Percentiles rank a stretch among this genome's conserved stretches.
Conservation (phyloP, 148 eudicot species). For the Persicaria maculosa region DNA sequence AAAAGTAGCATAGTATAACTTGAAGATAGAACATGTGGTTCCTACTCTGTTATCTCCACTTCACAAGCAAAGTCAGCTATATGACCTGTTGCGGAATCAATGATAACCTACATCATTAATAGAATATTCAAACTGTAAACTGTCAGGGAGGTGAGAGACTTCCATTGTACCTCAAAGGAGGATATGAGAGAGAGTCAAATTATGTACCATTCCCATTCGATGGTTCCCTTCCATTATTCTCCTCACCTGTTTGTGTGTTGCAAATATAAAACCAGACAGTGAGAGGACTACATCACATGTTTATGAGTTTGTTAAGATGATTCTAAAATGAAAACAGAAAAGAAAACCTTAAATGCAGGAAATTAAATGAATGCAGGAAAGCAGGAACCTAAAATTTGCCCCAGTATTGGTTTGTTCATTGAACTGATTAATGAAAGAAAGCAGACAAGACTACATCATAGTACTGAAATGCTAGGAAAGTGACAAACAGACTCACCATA, state of each 20-base stretch:
- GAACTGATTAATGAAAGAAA: not conserved
- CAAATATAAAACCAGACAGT: not conserved
- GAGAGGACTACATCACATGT: not conserved
- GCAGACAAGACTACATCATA: not conserved
- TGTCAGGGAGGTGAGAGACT: constrained; percentile 15
- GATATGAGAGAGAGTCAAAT: constrained; percentile 21
- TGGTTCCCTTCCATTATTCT: constrained; percentile 99
- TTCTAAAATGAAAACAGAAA: not conserved
- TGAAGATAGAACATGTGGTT: constrained; percentile 9
- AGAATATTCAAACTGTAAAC: constrained; percentile 20
- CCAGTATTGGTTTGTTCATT: not conserved
- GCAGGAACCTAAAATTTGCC: too few species aligned
- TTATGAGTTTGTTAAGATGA: not conserved
- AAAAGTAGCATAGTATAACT: not conserved
- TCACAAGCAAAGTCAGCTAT: constrained; percentile 93
- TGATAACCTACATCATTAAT: constrained; percentile 52
- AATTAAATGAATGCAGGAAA: too few species aligned
- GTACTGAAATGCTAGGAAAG: not conserved
- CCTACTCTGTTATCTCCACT: constrained; percentile 95
- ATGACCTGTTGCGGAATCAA: constrained; percentile 63
- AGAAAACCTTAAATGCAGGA: not conserved
- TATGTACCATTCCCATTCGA: constrained; percentile 98
- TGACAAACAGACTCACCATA: constrained; percentile 52
- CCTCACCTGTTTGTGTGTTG: constrained; percentile 61
- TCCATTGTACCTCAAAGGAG: constrained; percentile 12